phyloP scores from a whole-genome alignment of 148 eudicot species.

The Arctostaphylos glauca region DNA sequence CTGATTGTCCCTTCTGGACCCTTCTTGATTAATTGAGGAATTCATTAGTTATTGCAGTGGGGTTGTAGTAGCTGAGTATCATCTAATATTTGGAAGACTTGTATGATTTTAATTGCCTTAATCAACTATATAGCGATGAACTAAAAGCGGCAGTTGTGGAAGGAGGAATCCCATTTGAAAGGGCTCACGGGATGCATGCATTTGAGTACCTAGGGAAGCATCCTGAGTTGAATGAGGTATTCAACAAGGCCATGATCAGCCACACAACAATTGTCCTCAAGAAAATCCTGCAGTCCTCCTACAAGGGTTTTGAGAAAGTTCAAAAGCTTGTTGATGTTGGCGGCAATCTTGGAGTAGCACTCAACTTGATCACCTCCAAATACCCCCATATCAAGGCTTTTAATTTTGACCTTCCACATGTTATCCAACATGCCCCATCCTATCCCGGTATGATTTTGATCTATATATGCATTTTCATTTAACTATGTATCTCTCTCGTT shows the following conservation, averaged over 20 bases:
- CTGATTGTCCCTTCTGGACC: no score
- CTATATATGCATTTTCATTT: no score
- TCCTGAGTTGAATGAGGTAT: slow-evolving; percentile 61
- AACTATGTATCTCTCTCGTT: no score
- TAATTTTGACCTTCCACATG: slow-evolving; percentile 71
- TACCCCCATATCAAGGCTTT: slow-evolving; percentile 61
- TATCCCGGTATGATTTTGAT: slow-evolving; percentile 39
- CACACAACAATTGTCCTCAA: slow-evolving; percentile 68
- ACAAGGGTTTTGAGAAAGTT: slow-evolving; percentile 55
- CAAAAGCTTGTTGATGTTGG: slow-evolving; percentile 65
- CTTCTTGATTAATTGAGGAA: no score
- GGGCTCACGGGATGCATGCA: slow-evolving; percentile 19
- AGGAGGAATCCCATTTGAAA: slow-evolving; percentile 80
- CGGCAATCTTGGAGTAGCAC: slow-evolving; percentile 63
- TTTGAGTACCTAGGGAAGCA: slow-evolving; percentile 71
- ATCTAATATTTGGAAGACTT: no score
- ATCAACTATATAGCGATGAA: slow-evolving; percentile 46
- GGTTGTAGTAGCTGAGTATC: no score
- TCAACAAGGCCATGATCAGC: slow-evolving; percentile 64
- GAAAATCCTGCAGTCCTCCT: slow-evolving; percentile 45
- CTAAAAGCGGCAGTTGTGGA: slow-evolving; percentile 68
- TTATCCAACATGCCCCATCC: slow-evolving; percentile 61
- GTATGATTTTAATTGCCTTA: background rate
- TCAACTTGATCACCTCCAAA: slow-evolving; percentile 60
- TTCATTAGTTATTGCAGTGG: no score